Evolutionary conservation across 805 yeast species (phyloP), one percentile per base, ranked within the genome.

Genomic region (Myxozyma monticola): DNA sequence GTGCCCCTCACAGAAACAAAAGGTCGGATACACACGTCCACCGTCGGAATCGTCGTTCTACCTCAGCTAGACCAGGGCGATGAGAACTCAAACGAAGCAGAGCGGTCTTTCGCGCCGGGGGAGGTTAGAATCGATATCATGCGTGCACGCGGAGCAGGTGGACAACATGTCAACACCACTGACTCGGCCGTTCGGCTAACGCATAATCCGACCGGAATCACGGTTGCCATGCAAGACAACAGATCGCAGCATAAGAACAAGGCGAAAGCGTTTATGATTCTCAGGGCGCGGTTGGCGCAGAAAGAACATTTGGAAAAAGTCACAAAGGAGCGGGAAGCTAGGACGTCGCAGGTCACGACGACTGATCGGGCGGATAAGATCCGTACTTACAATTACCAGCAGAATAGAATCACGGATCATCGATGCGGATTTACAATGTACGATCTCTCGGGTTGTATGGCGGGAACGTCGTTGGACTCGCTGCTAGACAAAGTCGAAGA

Each of bases 111-210:
- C 67, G 81, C 80, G 17, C 87, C 90, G 0, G 95, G 86, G 2
- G 99, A 93, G 62, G 81, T 93, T 20, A 76, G 96, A 49, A 81
- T 93, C 3, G 99, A 93, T 65, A 89, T 93, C n/a, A 93, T 91
- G 96, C 76, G 99, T 60, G 88, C 98, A 0, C 82, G 96, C 48
- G 99, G 99, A 2, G 85, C 93, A 57, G 99, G 99, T 49, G 99
- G 99, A 0, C 99, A 91, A 71, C 98, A 91, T 65, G 99, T 91
- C 31, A 91, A 91, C 65, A 91, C 96, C 12, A 93, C 98, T 0
- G 98, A 91, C 65, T 88, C 96, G 1, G 99, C 99, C 0, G 98
- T 93, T 12, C 76, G 99, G 61, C 71, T 93, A 24, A 88, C 91
- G 1, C 99, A 93, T 70, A 73, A 85, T 14, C 97, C 98, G 3